Percentiles rank a stretch among this genome's conserved stretches.
phyloP scores from a whole-genome alignment of 495 filamentous ascomycete species.

The Aspergillus mulundensis region DNA sequence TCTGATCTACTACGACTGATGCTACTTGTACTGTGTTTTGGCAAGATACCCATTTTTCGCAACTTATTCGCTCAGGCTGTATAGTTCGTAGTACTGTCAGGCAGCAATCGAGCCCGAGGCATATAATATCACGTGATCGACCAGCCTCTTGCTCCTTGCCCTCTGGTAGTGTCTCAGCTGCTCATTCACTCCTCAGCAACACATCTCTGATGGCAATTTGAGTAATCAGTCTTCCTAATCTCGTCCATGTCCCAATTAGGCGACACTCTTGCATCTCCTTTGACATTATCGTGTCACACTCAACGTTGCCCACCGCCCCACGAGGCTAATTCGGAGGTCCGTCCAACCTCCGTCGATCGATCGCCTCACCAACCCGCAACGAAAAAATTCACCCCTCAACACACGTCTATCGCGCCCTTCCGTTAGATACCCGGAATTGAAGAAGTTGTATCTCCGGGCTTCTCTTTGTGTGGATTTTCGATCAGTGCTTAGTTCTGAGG shows the following conservation, averaged over 20 bases:
- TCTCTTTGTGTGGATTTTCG: neutral
- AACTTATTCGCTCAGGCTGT: neutral
- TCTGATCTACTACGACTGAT: slow-evolving; percentile 34
- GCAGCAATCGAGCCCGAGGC: neutral
- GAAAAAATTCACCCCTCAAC: slow-evolving; percentile 7
- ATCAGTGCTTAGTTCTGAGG: neutral
- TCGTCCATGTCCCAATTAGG: neutral
- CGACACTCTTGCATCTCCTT: neutral
- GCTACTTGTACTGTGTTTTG: neutral
- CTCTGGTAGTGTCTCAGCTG: neutral
- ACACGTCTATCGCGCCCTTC: neutral
- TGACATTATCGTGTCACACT: neutral
- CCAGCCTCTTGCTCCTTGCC: neutral
- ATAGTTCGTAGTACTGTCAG: neutral
- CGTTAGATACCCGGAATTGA: slow-evolving; percentile 2
- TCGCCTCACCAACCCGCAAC: slow-evolving; percentile 15
- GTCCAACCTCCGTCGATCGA: slow-evolving; percentile 24
- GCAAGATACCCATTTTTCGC: neutral
- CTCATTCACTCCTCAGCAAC: neutral
- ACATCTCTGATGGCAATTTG: neutral
- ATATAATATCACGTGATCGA: neutral
- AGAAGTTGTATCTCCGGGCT: neutral
- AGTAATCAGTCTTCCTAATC: neutral
- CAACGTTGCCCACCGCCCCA: slow-evolving; percentile 27
- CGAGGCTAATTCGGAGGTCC: slow-evolving; percentile 30